Base-by-base conservation (phyloP, 202 grass and related monocot species). In the Eragrostis tef region DNA sequence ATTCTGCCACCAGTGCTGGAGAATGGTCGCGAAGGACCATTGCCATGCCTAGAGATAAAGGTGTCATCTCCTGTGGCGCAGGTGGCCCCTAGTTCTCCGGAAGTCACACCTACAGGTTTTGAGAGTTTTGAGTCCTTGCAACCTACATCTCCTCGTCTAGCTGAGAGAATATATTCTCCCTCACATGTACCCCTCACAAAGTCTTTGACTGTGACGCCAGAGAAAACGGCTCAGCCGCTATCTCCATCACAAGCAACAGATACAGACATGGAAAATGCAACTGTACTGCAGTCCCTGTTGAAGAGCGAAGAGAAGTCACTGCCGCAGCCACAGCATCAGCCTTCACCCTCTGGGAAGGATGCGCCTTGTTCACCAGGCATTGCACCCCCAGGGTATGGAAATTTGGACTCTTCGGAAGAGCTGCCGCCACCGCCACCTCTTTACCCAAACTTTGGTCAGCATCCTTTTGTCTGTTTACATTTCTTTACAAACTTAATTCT, bases 401-500 rank as follows among this genome's bases (percentile, higher is more conserved):
- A 69, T 56, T 68, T 72, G 42, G 59, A 72, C 9, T 49, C 43
- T 8, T 63, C 45, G 12, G 71, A 71, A 59, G 17, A 78, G 83
- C 78, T 78, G 2, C 78, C 60, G 17, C 87, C 51, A 5, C 78
- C 79, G 11, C 87, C 83, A 0, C 60, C 83, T 78, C 83, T 75
- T 73, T 79, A 44, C 43, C 43, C 22, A 48, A 86, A 89, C 8
- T 57, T 80, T 57, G 87, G 87, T 85, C 34, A 82, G 73, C 41
- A 66, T n/a, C 15, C 52, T 74, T 71, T 67, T 48, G 27, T 19
- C 46, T 64, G n/a, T 21, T 36, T 75, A 12, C 5, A 73, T 85
- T 53, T 79, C 5, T 36, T 42, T 86, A 39, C 48, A 44, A 4
- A 60, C n/a, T 43, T 77, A 43, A 20, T 43, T 77, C 77, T 65